A percentile compares a stretch with the other conserved stretches of the same genome.
Conservation (phyloP, 371 early-diverging fungal species). For the Mucor saturninus region DNA sequence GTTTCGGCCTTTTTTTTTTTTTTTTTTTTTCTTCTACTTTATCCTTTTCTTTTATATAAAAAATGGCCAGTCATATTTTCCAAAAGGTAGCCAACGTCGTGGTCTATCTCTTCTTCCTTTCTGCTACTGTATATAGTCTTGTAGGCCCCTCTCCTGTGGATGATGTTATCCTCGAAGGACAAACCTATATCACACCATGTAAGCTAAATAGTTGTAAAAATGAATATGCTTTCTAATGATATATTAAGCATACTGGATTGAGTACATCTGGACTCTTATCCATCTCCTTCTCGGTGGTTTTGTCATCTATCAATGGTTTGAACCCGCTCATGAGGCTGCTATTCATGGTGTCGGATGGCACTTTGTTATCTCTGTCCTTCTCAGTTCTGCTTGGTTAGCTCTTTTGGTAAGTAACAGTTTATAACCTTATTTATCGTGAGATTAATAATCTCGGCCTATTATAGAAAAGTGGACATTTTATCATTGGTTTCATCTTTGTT, state of each 20-base stretch:
- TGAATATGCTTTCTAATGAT: background rate
- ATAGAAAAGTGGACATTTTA: slow-evolving; percentile 42
- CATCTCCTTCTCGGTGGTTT: slow-evolving; percentile 72
- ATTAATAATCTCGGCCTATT: slow-evolving; percentile 9
- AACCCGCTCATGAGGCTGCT: slow-evolving; percentile 63
- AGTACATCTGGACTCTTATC: slow-evolving; percentile 67
- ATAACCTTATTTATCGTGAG: slow-evolving; percentile 2
- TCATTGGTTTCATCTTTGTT: slow-evolving; percentile 54
- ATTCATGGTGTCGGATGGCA: slow-evolving; percentile 69
- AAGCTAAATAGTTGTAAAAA: slow-evolving; percentile 19
- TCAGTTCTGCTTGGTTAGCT: slow-evolving; percentile 64
- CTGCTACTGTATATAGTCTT: slow-evolving; percentile 64
- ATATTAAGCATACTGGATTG: slow-evolving; percentile 49
- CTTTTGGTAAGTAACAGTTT: slow-evolving; percentile 57
- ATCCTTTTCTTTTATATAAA: slow-evolving; percentile 8
- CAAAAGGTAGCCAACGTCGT: slow-evolving; percentile 70
- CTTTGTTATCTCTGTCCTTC: slow-evolving; percentile 65
- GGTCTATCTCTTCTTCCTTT: slow-evolving; percentile 70
- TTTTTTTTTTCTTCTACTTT: slow-evolving; percentile 13
- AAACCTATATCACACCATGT: slow-evolving; percentile 59
- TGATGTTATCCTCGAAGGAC: slow-evolving; percentile 32
- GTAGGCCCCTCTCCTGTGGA: slow-evolving; percentile 53
- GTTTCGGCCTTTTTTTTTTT: background rate
- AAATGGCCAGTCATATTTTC: slow-evolving; percentile 37
- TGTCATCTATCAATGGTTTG: slow-evolving; percentile 68